Percentiles rank a stretch among this genome's conserved stretches.
phyloP scores from a whole-genome alignment of 2,329 filamentous ascomycete genomes.

The Epichloe sp. region DNA sequence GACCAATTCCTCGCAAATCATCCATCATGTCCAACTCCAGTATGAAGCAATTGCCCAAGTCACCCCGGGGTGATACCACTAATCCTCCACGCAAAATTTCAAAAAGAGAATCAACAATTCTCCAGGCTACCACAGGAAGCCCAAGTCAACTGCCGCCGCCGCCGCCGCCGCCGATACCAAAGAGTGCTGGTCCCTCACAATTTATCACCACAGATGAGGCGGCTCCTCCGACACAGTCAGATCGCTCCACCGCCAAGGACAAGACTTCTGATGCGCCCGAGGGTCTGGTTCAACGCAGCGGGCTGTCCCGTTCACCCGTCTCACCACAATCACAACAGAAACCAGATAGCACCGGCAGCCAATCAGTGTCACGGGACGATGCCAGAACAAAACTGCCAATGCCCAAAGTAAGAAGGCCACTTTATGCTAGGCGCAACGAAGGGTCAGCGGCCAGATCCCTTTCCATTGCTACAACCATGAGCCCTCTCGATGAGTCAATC shows the following conservation, averaged over 20 bases:
- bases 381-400: background rate
- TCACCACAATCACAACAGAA: background rate
- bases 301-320: background rate
- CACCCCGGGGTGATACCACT: background rate
- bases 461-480: constrained; percentile 15
- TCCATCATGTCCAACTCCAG: background rate
- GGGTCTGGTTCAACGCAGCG: background rate
- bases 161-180: background rate
- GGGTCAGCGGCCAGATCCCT: constrained; percentile 9
- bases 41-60: background rate
- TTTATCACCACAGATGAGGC: background rate
- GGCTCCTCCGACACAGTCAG: background rate
- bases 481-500: constrained; percentile 4
- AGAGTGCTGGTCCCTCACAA: background rate
- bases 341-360: background rate
- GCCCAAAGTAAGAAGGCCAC: background rate
- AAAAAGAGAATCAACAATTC: background rate
- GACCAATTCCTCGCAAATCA: constrained; percentile 39
- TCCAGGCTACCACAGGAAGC: background rate
- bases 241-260: background rate
- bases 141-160: background rate
- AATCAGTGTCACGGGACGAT: background rate
- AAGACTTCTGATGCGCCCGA: background rate
- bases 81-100: background rate
- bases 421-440: background rate